Conservation (phyloP, 2,329 filamentous ascomycete genomes). For the Cordyceps javanica region DNA sequence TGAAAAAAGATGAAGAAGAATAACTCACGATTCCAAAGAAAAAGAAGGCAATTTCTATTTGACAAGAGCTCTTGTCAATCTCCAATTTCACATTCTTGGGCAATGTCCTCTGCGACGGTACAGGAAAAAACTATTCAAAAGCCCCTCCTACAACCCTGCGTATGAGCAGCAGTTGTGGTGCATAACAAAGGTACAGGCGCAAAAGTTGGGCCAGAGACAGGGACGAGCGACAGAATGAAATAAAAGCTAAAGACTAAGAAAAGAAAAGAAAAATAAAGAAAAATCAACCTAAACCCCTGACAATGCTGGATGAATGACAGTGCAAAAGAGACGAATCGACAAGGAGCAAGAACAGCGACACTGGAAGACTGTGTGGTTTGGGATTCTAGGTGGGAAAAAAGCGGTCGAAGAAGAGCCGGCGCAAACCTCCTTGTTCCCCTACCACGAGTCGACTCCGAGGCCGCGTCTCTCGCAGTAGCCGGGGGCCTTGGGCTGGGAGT, state of each 20-base stretch:
- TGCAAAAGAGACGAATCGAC: not conserved
- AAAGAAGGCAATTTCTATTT: too few relatives aligned
- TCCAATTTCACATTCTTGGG: not conserved
- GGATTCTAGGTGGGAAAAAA: too few relatives aligned
- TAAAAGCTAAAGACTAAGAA: not conserved
- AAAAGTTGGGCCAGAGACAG: not conserved
- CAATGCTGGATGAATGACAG: slow-evolving; percentile 9
- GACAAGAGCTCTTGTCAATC: too few relatives aligned
- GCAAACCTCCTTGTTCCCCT: too few relatives aligned
- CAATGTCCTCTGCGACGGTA: not conserved
- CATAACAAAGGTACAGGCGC: not conserved
- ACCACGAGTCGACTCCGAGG: slow-evolving; percentile 6
- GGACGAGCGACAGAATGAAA: not conserved
- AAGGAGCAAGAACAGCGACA: not conserved
- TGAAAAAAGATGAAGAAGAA: not conserved
- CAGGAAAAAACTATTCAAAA: not conserved
- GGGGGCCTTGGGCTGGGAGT: slow-evolving; percentile 42
- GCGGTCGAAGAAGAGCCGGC: not conserved
- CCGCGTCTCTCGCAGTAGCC: slow-evolving; percentile 47
- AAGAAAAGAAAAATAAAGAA: too few relatives aligned
- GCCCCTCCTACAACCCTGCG: not conserved
- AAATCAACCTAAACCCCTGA: slow-evolving; percentile 10
- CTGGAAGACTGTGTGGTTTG: too few relatives aligned
- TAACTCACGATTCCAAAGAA: not conserved
- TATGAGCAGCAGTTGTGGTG: not conserved